phyloP scores from a whole-genome alignment of 345 rosid species.

The Euphorbia tirucalli region DNA sequence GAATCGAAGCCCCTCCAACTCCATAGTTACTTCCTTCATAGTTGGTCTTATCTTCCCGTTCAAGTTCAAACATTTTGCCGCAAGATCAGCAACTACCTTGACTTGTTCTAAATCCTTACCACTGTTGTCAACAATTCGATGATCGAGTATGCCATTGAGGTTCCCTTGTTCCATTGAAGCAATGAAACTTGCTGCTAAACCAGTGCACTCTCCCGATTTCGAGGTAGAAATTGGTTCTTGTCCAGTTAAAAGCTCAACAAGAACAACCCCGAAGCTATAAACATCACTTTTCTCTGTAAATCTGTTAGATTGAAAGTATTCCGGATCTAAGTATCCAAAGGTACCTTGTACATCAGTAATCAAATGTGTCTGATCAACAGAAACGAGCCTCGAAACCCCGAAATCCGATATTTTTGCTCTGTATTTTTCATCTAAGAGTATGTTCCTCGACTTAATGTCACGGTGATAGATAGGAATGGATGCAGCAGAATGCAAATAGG shows the following conservation, averaged over 20 bases:
- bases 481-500: constrained; percentile 15
- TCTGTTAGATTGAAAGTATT: constrained; percentile 6
- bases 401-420: constrained; percentile 24
- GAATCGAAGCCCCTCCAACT: constrained; percentile 9
- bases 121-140: background rate
- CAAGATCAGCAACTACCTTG: constrained; percentile 2
- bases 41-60: constrained; percentile 9
- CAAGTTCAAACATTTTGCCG: constrained; percentile 10
- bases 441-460: constrained; percentile 15
- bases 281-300: constrained; percentile 25
- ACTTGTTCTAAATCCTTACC: background rate
- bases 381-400: constrained; percentile 17
- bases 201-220: background rate
- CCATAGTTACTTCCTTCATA: constrained; percentile 5
- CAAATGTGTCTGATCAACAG: constrained; percentile 20
- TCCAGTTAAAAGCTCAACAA: constrained; percentile 19
- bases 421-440: constrained; percentile 19
- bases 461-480: constrained; percentile 14
- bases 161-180: background rate
- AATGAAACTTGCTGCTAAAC: constrained; percentile 16
- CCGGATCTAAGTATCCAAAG: constrained; percentile 26
- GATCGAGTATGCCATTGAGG: constrained; percentile 6
- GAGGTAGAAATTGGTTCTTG: constrained; percentile 8
- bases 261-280: constrained; percentile 30
- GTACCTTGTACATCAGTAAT: constrained; percentile 28